These are phyloP conservation scores for Nemania abortiva DNA, from an alignment of 2,329 filamentous ascomycete species.

Conservation along the genomic window DNA sequence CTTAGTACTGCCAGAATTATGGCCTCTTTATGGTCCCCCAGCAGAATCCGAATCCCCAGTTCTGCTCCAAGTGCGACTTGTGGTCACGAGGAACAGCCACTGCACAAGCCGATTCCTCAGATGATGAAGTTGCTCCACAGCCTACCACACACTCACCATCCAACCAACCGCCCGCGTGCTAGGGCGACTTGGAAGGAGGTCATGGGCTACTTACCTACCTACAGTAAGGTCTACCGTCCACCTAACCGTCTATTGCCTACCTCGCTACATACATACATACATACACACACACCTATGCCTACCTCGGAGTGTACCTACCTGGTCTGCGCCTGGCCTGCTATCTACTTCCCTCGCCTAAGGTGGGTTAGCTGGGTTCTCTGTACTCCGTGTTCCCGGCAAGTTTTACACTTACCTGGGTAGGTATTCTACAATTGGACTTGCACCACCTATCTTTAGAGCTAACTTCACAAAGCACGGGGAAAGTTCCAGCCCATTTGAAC, in stretches of 20 bases:
- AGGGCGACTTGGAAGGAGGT: constrained; percentile 20
- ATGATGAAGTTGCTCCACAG: constrained; percentile 40
- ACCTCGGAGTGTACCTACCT: neutral
- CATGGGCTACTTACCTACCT: neutral
- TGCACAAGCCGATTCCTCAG: constrained; percentile 35
- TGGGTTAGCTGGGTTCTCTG: neutral
- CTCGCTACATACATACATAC: too few relatives aligned
- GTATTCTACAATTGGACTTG: constrained; percentile 21
- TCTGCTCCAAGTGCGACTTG: constrained; percentile 24
- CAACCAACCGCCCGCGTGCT: constrained; percentile 31
- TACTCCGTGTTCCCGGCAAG: constrained; percentile 30
- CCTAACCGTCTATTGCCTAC: too few relatives aligned
- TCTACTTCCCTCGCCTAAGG: neutral
- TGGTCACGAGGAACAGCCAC: constrained; percentile 41
- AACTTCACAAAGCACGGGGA: constrained; percentile 38
- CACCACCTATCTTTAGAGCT: constrained; percentile 36
- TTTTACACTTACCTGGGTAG: neutral
- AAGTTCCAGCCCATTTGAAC: constrained; percentile 36
- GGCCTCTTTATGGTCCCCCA: constrained; percentile 9
- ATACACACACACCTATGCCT: neutral
- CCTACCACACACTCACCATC: constrained; percentile 31
- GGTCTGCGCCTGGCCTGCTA: neutral
- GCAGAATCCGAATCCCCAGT: too few relatives aligned
- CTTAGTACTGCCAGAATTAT: too few relatives aligned
- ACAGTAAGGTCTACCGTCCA: neutral